These are phyloP conservation scores for Leucosporidium scottii DNA, from an alignment of 768 basidiomycete genomes.

Conservation along the genomic window DNA sequence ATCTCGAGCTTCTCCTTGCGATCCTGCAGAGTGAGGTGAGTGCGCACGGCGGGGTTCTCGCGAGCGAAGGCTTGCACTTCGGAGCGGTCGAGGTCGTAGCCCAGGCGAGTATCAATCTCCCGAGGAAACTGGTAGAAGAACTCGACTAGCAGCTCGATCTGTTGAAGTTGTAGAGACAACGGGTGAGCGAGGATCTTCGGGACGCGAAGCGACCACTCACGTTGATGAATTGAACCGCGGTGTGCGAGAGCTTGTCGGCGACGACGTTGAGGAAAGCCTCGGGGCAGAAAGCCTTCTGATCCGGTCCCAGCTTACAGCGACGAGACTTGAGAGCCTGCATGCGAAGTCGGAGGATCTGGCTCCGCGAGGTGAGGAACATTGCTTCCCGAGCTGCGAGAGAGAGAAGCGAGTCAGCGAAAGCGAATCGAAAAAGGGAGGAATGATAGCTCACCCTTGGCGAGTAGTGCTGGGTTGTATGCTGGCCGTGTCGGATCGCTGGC, in stretches of 20 bases:
- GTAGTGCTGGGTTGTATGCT: conserved; percentile 79
- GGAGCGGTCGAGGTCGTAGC: conserved; percentile 84
- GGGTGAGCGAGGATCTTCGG: neutral
- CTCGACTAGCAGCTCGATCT: conserved; percentile 88
- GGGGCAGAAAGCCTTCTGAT: conserved; percentile 83
- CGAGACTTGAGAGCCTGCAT: conserved; percentile 78
- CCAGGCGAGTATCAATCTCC: conserved; percentile 86
- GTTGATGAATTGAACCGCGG: conserved; percentile 96
- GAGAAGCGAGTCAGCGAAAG: conserved; percentile 17
- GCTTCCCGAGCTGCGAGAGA: conserved; percentile 79
- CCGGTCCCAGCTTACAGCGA: conserved; percentile 72
- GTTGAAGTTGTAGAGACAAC: neutral
- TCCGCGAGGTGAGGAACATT: conserved; percentile 72
- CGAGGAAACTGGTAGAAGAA: conserved; percentile 99
- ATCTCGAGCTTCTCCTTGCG: conserved; percentile 89
- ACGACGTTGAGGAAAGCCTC: conserved; percentile 96
- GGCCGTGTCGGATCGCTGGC: conserved; percentile 49
- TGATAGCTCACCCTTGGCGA: conserved; percentile 69
- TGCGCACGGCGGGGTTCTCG: conserved; percentile 82
- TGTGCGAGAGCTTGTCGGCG: conserved; percentile 91
- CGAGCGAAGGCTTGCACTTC: conserved; percentile 88
- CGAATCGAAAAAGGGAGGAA: neutral
- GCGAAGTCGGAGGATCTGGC: conserved; percentile 76
- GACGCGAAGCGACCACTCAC: neutral
- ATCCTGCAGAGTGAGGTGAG: conserved; percentile 88